These are phyloP conservation scores for Lachnellula hyalina DNA, from an alignment of 2,329 filamentous ascomycete species.

Conservation along the genomic window DNA sequence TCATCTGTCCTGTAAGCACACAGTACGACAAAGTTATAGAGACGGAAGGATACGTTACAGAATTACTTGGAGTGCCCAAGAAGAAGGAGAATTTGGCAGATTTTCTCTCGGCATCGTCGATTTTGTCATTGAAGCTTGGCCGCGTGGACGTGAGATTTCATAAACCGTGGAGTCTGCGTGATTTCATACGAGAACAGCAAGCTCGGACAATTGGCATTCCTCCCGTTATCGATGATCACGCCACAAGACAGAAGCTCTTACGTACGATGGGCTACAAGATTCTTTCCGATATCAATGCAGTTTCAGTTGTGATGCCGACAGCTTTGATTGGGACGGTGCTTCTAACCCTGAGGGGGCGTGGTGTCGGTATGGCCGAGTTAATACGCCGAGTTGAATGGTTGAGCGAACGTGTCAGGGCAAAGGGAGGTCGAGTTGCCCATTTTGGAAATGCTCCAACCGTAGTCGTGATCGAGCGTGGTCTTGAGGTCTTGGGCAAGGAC, in stretches of 20 bases:
- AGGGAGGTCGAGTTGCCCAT: conserved; percentile 89
- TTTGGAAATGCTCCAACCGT: conserved; percentile 77
- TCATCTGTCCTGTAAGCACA: conserved; percentile 92
- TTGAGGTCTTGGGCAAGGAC: conserved; percentile 87
- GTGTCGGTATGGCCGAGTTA: conserved; percentile 82
- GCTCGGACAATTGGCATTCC: conserved; percentile 49
- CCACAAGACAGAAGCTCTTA: conserved; percentile 58
- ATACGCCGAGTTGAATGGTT: conserved; percentile 89
- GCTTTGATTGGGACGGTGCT: conserved; percentile 92
- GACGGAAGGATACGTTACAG: conserved; percentile 92
- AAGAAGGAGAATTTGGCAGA: conserved; percentile 89
- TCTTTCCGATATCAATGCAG: conserved; percentile 87
- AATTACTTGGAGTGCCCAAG: conserved; percentile 89
- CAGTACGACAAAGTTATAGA: conserved; percentile 99
- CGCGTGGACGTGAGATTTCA: conserved; percentile 94
- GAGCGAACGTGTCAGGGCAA: conserved; percentile 70
- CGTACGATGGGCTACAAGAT: conserved; percentile 89
- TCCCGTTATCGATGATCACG: conserved; percentile 35
- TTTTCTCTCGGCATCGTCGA: conserved; percentile 80
- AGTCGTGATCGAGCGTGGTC: conserved; percentile 78
- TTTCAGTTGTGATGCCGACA: conserved; percentile 97
- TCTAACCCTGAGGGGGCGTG: conserved; percentile 82
- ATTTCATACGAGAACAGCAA: conserved; percentile 75
- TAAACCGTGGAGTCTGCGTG: conserved; percentile 85
- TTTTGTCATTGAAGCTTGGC: conserved; percentile 82